Evolutionary conservation across 2,329 filamentous ascomycete genomes (phyloP), one percentile per base, ranked within the genome.

Genomic region (Davidsoniella australis): DNA sequence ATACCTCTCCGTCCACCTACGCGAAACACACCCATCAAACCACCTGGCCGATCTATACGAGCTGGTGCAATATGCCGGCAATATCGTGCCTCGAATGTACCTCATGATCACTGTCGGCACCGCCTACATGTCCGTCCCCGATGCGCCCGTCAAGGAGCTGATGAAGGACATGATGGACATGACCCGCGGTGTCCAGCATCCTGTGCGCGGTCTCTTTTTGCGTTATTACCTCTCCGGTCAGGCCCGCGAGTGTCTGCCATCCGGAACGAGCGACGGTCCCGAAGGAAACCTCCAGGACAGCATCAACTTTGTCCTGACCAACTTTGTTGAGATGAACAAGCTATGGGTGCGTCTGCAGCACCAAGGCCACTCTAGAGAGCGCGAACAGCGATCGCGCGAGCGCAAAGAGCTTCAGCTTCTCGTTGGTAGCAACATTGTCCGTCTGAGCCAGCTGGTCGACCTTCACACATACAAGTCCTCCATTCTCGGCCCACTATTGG

Each of bases 81-180:
- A 98, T 63, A 96, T 98, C 57, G 82, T 98, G 52, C 91, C 91
- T 20, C 80, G 91, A 56, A 71, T 98, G 54, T 98, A 98, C 64
- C 80, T 98, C 53, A 98, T 98, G 93, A 91, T 98, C 60, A 98
- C 93, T 0, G 93, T 98, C 38, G 91, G 91, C 52, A 98, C 91
- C 2, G 93, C 94, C 45, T 98, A 98, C 70, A 98, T 98, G 91
- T 82, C 85, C 23, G 93, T 98, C 61, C 84, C 91, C 60, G 91
- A 96, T 72, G 91, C 93, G 52, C 91, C 91, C 0, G 91, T 98
- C 57, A 98, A 98, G 68, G 91, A 98, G 70, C 86, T 98, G 55
- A 98, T 98, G 91, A 98, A 98, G 68, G 91, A 98, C 65, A 98
- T 98, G 91, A 98, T 98, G 91, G 91, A 98, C 66, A 98, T 98